phyloP scores from a whole-genome alignment of 108 stramenopile genomes.

The Skeletonema costatum region DNA sequence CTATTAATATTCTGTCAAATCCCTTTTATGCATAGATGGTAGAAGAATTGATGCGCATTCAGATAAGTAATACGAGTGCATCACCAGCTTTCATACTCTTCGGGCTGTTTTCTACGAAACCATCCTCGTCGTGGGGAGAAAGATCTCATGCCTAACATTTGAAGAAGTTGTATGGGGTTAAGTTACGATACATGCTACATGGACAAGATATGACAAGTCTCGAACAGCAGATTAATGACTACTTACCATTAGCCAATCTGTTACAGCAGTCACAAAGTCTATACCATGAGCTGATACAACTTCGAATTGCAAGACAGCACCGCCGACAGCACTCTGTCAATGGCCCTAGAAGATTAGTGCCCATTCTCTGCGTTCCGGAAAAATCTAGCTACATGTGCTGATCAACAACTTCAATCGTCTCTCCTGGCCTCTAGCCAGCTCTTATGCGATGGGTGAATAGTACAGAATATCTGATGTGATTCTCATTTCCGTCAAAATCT shows the following conservation, averaged over 20 bases:
- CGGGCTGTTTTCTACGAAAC: background rate
- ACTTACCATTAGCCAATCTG: conserved; percentile 1
- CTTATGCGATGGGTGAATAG: too few species aligned
- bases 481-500: too few species aligned
- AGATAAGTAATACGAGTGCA: background rate
- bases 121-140: background rate
- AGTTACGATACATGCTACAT: background rate
- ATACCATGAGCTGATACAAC: conserved; percentile 17
- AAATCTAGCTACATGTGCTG: background rate
- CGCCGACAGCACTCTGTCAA: conserved; percentile 1
- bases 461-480: too few species aligned
- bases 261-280: conserved; percentile 20
- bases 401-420: too few species aligned
- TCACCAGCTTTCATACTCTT: conserved; percentile 30
- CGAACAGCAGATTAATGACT: background rate
- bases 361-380: background rate
- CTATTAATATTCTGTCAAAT: background rate
- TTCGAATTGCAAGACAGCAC: conserved; percentile 3
- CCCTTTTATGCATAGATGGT: background rate
- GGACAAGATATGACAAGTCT: background rate
- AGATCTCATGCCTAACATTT: conserved; percentile 9
- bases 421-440: too few species aligned
- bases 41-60: background rate
- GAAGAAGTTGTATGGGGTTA: background rate
- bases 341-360: background rate